A percentile compares a stretch with the other conserved stretches of the same genome.
Conservation (phyloP, 768 basidiomycete species). For the Mycena olivaceomarginata region DNA sequence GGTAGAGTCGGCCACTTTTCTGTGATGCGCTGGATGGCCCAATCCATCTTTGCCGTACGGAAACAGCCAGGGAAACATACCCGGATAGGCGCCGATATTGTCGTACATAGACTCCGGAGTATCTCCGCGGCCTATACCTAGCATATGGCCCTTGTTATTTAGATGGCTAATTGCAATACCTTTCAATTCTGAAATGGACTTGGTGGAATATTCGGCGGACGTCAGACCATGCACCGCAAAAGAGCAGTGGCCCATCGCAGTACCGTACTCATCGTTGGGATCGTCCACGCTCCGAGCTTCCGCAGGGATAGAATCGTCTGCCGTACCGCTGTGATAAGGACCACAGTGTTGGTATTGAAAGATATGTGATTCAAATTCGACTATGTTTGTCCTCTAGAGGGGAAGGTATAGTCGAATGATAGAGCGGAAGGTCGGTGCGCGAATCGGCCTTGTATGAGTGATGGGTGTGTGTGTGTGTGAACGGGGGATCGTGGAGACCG, state of each 20-base stretch:
- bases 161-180: neutral
- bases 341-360: too few species aligned
- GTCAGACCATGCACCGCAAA: neutral
- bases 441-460: too few species aligned
- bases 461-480: too few species aligned
- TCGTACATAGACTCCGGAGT: neutral
- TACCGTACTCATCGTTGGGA: neutral
- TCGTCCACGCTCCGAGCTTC: neutral
- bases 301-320: neutral
- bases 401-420: too few species aligned
- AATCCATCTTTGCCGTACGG: too few species aligned
- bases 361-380: too few species aligned
- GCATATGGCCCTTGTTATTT: neutral
- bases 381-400: too few species aligned
- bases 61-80: slow-evolving; percentile 50
- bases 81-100: neutral
- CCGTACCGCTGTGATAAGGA: too few species aligned
- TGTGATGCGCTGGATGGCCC: too few species aligned
- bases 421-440: too few species aligned
- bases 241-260: neutral
- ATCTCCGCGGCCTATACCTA: neutral
- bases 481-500: too few species aligned
- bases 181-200: neutral
- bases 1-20: too few species aligned
- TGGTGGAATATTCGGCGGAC: neutral